Evolutionary conservation across 345 rosid genomes (phyloP).

Genomic region (Odontarrhena argentea): DNA sequence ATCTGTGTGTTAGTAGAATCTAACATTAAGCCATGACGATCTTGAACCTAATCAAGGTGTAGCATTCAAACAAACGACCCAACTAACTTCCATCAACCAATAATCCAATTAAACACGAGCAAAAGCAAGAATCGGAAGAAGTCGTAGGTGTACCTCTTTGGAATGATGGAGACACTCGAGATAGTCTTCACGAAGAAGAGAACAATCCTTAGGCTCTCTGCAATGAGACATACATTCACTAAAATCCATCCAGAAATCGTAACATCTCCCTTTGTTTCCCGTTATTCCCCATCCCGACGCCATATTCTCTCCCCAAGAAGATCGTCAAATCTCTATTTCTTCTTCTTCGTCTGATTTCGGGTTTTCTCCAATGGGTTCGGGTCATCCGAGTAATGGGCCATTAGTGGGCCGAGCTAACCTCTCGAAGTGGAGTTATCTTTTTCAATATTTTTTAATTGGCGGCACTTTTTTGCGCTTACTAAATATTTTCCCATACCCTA

Average conservation of each 20-base stretch:
- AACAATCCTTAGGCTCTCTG: conserved; percentile 93
- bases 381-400: conserved; percentile 21
- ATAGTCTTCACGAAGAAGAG: conserved; percentile 90
- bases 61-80: background rate
- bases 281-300: conserved; percentile 99
- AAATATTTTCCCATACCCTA: background rate
- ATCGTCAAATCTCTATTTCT: background rate
- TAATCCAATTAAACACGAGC: background rate
- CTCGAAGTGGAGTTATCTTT: too few relatives aligned
- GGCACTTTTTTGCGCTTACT: conserved; percentile 4
- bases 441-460: conserved; percentile 16
- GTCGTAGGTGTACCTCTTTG: conserved; percentile 65
- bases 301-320: conserved; percentile 38
- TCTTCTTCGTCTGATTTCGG: conserved; percentile 4
- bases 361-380: conserved; percentile 8
- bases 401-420: background rate
- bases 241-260: conserved; percentile 71
- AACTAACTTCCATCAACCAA: background rate
- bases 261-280: conserved; percentile 93
- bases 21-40: conserved; percentile 2
- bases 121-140: background rate
- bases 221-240: conserved; percentile 96
- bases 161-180: conserved; percentile 99
- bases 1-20: background rate
- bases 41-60: background rate